Evolutionary conservation across 75 land plant species (phyloP), one percentile per base, ranked within the genome.

Genomic region (Isoetes taiwanensis): DNA sequence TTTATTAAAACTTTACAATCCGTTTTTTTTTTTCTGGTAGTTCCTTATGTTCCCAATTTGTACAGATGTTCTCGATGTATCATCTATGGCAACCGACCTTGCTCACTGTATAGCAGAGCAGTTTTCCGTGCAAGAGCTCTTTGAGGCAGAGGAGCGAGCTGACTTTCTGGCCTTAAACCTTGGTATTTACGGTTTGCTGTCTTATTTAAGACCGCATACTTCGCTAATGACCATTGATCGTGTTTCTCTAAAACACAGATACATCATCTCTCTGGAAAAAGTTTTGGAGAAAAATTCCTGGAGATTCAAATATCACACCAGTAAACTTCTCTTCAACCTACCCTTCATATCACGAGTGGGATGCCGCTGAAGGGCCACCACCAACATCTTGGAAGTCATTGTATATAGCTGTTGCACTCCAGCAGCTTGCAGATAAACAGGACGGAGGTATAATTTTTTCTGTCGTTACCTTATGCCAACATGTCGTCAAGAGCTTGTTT

Each of bases 331-430:
- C 34, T 4, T 25, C 53, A 16, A 27, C 20, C 32, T 68, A 62
- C 39, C 71, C 71, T 20, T 29, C 71, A 2, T 68, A 68, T 38
- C 35, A 62, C 33, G 30, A 14, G 20, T 68, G 71, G 71, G 29
- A 30, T 16, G 3, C 40, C 29, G 6, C 30, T 17, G 68, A 63
- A 12, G 67, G 71, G 9, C 71, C 71, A 25, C 71, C 71, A 20
- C 67, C 71, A 28, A 68, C 71, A 17, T 68, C 71, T 23, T 68
- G 71, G 71, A 68, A 68, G 48, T 68, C 68, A 21, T 39, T 68
- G 10, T 68, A 33, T 38, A 29, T 54, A 0, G 12, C 71, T 29
- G 30, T 64, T 29, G 39, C 54, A 14, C 41, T 68, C 2, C 71
- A 68, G 23, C 71, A 68, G 57, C 67, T 68, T 32, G 71, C 71